A percentile compares a stretch with the other conserved stretches of the same genome.
phyloP scores from a whole-genome alignment of 306 rosid genomes.

The Lablab purpureus region DNA sequence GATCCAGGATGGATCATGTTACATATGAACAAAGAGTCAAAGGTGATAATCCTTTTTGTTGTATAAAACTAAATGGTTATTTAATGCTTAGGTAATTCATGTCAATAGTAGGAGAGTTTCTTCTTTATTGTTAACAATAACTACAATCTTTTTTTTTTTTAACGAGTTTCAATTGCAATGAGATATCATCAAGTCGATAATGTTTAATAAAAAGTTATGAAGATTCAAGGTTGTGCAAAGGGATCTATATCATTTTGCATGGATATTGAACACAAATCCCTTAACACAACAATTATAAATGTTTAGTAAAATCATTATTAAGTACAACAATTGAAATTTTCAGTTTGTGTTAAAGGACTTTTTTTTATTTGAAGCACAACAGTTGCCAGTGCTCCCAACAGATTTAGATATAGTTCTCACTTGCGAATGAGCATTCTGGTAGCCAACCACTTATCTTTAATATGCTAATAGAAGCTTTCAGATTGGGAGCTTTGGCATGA shows the following conservation, averaged over 20 bases:
- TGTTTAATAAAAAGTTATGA: not conserved
- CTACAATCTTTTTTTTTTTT: not conserved
- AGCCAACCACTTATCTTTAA: conserved; percentile 32
- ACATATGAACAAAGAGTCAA: conserved; percentile 82
- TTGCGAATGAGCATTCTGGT: conserved; percentile 6
- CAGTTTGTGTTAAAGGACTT: not conserved
- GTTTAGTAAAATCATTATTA: too few species aligned
- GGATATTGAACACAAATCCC: not conserved
- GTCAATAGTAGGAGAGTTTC: conserved; percentile 13
- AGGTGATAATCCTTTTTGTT: conserved; percentile 59
- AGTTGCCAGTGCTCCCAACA: not conserved
- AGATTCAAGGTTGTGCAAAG: conserved; percentile 19
- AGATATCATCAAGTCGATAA: not conserved
- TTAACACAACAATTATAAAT: not conserved
- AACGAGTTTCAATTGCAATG: conserved; percentile 22
- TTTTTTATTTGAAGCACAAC: not conserved
- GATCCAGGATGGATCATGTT: conserved; percentile 74
- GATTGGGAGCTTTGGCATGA: conserved; percentile 34
- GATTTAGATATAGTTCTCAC: conserved; percentile 28
- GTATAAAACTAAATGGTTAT: conserved; percentile 31
- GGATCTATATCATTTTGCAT: not conserved
- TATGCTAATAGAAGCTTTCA: not conserved
- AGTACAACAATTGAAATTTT: too few species aligned
- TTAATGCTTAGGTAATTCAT: not conserved
- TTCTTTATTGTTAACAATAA: conserved; percentile 1